Base-by-base conservation (phyloP, 805 yeast species). In the Candida mattraensis region DNA sequence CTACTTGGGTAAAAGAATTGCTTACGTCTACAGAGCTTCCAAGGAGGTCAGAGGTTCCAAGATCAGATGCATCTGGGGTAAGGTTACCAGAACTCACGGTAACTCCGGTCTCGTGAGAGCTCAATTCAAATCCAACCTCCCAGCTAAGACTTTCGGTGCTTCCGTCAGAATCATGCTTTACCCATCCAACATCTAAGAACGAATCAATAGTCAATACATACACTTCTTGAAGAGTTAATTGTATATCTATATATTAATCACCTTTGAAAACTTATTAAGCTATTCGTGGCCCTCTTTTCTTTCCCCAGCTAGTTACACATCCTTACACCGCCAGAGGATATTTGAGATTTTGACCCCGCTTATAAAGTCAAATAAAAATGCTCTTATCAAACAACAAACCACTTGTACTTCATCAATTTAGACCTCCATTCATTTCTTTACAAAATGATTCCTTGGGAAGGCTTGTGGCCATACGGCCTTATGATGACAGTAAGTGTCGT, bases 1-100 rank as follows among this genome's bases (percentile, higher is more conserved):
- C 83, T 93, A 93, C 94, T 81, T 93, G 64, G 99, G 99, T 78
- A 93, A 93, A 87, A 87, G 96, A 73, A 83, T 93, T 58, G 99
- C 98, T 63, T 93, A 87, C 82, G 98, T 93, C 63, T 93, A 93
- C 97, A 87, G 95, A 76, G 96, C 95, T 69, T 74, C 85, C 66
- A 93, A 88, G 80, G 98, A 89, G 78, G 74, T 89, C 68, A 86
- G 95, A 83, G 98, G 98, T 72, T 76, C 98, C 63, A 91, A 93
- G 81, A 87, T 91, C 79, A 87, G 98, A 80, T 97, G 93, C 66
- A 88, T 93, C 78, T 93, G 99, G 99, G 99, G 99, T 74, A 91
- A 91, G 80, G 80, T 93, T 60, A 77, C 94, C 76, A 89, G 98
- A 83, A 78, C 97, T 60, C 99, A 93, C 84, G 99, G 99, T 74